These are phyloP conservation scores for Leptomonas seymouri DNA, from an alignment of 208 protist species.

Conservation along the genomic window DNA sequence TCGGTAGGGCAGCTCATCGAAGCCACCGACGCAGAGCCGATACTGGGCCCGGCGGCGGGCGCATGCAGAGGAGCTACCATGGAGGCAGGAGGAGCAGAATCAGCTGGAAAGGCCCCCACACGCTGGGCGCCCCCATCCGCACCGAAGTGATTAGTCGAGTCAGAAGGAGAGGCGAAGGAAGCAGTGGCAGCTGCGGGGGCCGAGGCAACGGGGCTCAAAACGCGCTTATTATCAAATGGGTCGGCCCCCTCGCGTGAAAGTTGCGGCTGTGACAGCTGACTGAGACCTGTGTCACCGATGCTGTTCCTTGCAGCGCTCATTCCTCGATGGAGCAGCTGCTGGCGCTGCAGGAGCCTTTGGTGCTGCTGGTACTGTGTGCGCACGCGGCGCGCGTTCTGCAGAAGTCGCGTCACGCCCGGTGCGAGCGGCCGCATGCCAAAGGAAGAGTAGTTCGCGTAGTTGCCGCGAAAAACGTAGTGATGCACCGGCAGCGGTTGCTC, in stretches of 20 bases:
- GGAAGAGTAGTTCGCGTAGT: constrained; percentile 55
- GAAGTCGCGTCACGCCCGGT: constrained; percentile 15
- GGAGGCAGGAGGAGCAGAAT: background rate
- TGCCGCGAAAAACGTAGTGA: constrained; percentile 41
- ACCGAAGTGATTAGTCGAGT: background rate
- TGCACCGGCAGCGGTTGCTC: constrained; percentile 49
- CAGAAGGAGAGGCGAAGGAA: background rate
- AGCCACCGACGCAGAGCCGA: background rate
- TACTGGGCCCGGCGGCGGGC: constrained; percentile 1
- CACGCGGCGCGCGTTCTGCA: constrained; percentile 27
- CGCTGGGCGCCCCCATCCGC: background rate
- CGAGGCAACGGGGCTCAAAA: background rate
- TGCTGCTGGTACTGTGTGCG: constrained; percentile 16
- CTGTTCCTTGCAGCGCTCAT: background rate
- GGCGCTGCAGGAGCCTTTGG: constrained; percentile 14
- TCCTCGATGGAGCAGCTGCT: constrained; percentile 7
- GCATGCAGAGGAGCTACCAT: constrained; percentile 6
- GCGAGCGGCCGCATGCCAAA: constrained; percentile 49
- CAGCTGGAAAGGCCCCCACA: background rate
- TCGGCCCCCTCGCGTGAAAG: constrained; percentile 2
- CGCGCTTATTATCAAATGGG: constrained; percentile 28
- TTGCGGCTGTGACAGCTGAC: constrained; percentile 3
- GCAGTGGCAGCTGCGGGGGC: background rate
- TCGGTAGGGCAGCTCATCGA: constrained; percentile 7
- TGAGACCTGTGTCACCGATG: constrained; percentile 4